Base-by-base conservation (phyloP, 2,329 filamentous ascomycete genomes). In the Chaetomium olivaceum region DNA sequence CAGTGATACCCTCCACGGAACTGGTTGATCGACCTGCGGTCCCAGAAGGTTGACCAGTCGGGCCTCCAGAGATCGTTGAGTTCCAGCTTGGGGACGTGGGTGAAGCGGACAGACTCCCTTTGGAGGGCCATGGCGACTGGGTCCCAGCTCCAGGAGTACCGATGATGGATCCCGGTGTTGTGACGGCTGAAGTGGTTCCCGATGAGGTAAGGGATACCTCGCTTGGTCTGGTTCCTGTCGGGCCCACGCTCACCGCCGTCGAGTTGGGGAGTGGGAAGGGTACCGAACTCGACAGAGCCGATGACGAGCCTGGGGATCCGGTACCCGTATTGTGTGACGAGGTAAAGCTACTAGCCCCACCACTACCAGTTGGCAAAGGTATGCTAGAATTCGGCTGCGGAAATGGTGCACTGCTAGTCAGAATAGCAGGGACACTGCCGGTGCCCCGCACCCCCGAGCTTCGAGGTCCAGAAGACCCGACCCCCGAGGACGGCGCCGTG, bases 221-320 rank as follows among this genome's bases (percentile, higher is more conserved):
- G 16, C 46, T n/a, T 4, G 58, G 55, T 8, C 36, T 36, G 16
- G 61, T 61, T 14, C 58, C 64, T 7, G 58, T 50, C n/a, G 59
- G 63, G 25, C 62, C 39, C 14, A 23, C 51, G 6, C 36, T 51
- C 19, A 25, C 54, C n/a, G 36, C 25, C 23, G 66, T 69, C n/a
- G 66, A 64, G 52, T 69, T 69, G 5, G 63, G 36, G 16, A 61
- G 39, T 2, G 68, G 66, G 58, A 63, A 69, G 6, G 66, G 64
- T 9, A 21, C 62, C 19, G 62, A 60, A 33, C 46, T 65, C 11
- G 56, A 48, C 61, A 57, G 36, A 19, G n/a, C 60, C 9, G 63
- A 63, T 1, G 61, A 58, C 1, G 23, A 3, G 19, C 48, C 9
- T 8, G 56, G 43, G 2, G 57, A 58, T 33, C 65, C 61, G 8